Evolutionary conservation across 2,329 filamentous ascomycete genomes (phyloP), one percentile per base, ranked within the genome.

Genomic region (Magnaporthiopsis incrustans): DNA sequence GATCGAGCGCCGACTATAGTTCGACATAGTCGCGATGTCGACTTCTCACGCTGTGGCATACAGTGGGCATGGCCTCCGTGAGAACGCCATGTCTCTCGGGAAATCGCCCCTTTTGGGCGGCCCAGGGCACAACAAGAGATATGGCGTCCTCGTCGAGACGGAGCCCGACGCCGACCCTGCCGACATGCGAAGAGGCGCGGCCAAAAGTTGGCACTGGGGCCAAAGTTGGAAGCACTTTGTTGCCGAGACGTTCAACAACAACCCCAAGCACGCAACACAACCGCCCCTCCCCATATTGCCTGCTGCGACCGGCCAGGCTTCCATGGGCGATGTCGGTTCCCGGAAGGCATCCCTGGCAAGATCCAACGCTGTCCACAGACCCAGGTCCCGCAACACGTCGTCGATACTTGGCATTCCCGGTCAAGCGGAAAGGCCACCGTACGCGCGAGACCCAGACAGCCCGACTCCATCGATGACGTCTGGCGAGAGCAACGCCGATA

Each of bases 141-240:
- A 22, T 22, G 44, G 44, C 7, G 44, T 53, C n/a, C 22, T 53
- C 22, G 44, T 53, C n/a, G 44, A 53, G 44, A 25, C 18, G 22
- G 44, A 25, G 5, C 10, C 44, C 44, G 44, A 53, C 7, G 44
- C n/a, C 44, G 44, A 53, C n/a, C 8, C 22, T 7, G 44, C 44
- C 44, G 44, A 53, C 18, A 25, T 10, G 7, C 44, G 44, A 25
- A 25, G 44, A 53, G 44, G 18, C 44, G 22, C 44, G 25, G n/a
- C 57, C n/a, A 58, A 58, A 26, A 18, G 30, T 14, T 58, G 57
- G 57, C 57, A 58, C 26, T 58, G 57, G 57, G 57, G 57, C 30
- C n/a, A 26, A 58, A 18, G 26, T 7, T 58, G 25, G 26, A 58
- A 58, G 15, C 14, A 58, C 26, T 58, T 58, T 18, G 30, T 27